Evolutionary conservation across 2,329 filamentous ascomycete genomes (phyloP).

Genomic region (Aurifilum marmelostoma): DNA sequence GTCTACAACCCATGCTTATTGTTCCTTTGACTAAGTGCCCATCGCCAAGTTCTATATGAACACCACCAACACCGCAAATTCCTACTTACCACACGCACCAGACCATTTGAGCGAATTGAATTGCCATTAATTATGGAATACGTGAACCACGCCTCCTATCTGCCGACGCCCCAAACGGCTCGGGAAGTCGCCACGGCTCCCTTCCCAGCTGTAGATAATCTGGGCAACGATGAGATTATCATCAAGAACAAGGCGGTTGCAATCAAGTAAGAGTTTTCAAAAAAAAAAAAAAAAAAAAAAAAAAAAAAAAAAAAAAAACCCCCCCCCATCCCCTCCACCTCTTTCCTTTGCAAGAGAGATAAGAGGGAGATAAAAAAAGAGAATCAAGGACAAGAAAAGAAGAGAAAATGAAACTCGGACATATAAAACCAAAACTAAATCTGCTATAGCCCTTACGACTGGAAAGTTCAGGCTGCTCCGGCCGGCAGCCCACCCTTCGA

Average conservation of each 20-base stretch:
- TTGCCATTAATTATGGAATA: conserved; percentile 18
- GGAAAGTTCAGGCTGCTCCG: conserved; percentile 34
- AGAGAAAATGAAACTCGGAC: too few relatives aligned
- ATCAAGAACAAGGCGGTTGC: conserved; percentile 27
- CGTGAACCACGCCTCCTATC: conserved; percentile 25
- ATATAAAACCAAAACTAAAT: conserved; percentile 33
- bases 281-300: too few relatives aligned
- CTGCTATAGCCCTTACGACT: conserved; percentile 35
- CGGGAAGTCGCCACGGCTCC: conserved; percentile 22
- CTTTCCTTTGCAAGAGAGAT: too few relatives aligned
- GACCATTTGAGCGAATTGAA: background rate
- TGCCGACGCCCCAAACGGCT: conserved; percentile 16
- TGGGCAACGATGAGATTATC: conserved; percentile 24
- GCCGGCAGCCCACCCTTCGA: conserved; percentile 34
- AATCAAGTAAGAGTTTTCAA: conserved; percentile 24
- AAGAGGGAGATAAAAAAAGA: too few relatives aligned
- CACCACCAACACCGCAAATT: background rate
- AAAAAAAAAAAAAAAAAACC: too few relatives aligned
- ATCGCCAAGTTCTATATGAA: too few relatives aligned
- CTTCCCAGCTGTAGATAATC: conserved; percentile 9
- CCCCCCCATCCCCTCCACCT: too few relatives aligned
- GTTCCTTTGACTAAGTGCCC: too few relatives aligned
- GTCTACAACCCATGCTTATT: background rate
- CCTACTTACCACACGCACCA: background rate
- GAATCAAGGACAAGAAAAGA: too few relatives aligned